Conservation (phyloP, 2,329 filamentous ascomycete species). For the Ceratocystis lukuohia region DNA sequence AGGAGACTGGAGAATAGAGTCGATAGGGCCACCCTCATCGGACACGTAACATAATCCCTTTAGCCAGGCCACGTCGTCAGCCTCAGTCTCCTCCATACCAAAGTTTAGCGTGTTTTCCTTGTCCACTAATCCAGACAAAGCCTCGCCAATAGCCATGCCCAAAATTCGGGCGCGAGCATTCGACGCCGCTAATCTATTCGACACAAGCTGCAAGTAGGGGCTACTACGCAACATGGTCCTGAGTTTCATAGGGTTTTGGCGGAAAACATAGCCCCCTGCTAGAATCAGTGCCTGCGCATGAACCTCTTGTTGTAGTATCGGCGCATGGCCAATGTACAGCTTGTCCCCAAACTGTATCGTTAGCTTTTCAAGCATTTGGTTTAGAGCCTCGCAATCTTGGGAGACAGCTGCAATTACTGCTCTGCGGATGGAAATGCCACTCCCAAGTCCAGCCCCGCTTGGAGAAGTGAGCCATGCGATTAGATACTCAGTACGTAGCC, state of each 20-base stretch:
- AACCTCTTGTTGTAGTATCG: constrained; percentile 78
- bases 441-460: constrained; percentile 51
- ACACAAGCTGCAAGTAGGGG: constrained; percentile 62
- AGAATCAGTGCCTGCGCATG: constrained; percentile 70
- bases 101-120: constrained; percentile 70
- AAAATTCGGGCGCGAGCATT: constrained; percentile 65
- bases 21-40: constrained; percentile 49
- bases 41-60: constrained; percentile 48
- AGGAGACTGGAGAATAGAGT: constrained; percentile 32
- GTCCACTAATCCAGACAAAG: constrained; percentile 48
- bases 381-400: constrained; percentile 38
- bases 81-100: constrained; percentile 63
- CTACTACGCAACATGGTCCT: constrained; percentile 57
- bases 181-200: constrained; percentile 68
- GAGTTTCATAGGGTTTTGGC: constrained; percentile 51
- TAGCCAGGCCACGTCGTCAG: constrained; percentile 62
- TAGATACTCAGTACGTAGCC: constrained; percentile 40
- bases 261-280: constrained; percentile 60
- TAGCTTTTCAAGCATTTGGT: constrained; percentile 50
- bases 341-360: constrained; percentile 69
- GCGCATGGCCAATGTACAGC: constrained; percentile 72
- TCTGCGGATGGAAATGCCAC: constrained; percentile 51
- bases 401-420: constrained; percentile 48
- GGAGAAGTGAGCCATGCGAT: constrained; percentile 51
- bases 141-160: constrained; percentile 76